A percentile compares a stretch with the other conserved stretches of the same genome.
Evolutionary conservation across 1,284 basidiomycete genomes (phyloP).

Genomic region (Cryptococcus sp.): DNA sequence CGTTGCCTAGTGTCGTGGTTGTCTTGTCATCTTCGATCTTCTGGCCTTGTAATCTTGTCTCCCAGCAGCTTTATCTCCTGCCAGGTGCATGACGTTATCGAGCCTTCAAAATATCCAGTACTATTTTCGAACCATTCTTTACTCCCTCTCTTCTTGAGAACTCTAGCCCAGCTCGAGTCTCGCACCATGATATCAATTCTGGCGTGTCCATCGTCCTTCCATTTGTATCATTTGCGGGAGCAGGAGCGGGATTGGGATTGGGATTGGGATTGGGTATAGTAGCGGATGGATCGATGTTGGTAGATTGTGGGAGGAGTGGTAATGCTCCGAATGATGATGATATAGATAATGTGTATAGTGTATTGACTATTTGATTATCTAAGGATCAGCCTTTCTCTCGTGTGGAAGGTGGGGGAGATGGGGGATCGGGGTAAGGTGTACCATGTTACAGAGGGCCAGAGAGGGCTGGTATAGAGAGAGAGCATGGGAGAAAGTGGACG

Average conservation of each 20-base stretch:
- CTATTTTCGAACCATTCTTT: conserved; percentile 11
- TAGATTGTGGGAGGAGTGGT: conserved; percentile 2
- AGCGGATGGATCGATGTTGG: background rate
- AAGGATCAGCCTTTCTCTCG: background rate
- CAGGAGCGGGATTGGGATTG: too few relatives aligned
- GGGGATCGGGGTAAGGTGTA: background rate
- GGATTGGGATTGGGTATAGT: too few relatives aligned
- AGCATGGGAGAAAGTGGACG: too few relatives aligned
- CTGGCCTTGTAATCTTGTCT: too few relatives aligned
- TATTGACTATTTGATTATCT: conserved; percentile 10
- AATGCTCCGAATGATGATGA: conserved; percentile 4
- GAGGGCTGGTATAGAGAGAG: too few relatives aligned
- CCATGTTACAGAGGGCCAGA: background rate
- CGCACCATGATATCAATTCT: conserved; percentile 22
- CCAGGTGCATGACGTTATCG: too few relatives aligned
- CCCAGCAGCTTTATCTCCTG: too few relatives aligned
- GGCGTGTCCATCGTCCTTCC: background rate
- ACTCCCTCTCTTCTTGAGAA: conserved; percentile 22
- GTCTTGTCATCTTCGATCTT: too few relatives aligned
- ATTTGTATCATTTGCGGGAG: background rate
- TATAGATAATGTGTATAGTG: conserved; percentile 4
- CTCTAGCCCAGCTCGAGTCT: conserved; percentile 21
- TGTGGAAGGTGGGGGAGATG: background rate
- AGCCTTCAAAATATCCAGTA: conserved; percentile 21
- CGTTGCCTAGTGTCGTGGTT: too few relatives aligned